phyloP scores from a whole-genome alignment of 306 rosid genomes.

The Bauhinia variegata region DNA sequence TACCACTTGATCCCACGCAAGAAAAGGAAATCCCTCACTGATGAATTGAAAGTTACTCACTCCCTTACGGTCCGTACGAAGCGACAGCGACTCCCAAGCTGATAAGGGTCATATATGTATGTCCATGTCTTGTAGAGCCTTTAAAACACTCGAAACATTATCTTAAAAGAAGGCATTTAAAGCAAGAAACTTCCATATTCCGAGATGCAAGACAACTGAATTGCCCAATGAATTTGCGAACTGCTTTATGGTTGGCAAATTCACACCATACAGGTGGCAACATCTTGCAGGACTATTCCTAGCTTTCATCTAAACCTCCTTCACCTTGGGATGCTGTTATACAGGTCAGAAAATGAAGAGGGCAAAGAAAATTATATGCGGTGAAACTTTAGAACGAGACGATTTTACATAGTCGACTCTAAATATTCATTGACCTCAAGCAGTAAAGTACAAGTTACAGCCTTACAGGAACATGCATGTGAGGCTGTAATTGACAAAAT shows the following conservation, averaged over 20 bases:
- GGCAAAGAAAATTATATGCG: neutral
- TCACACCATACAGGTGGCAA: slow-evolving; percentile 30
- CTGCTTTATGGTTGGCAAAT: slow-evolving; percentile 8
- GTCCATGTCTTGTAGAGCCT: slow-evolving; percentile 31
- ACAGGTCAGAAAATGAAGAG: neutral
- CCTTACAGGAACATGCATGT: no score
- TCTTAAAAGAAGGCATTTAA: slow-evolving; percentile 16
- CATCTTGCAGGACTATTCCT: slow-evolving; percentile 8
- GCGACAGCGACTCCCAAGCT: slow-evolving; percentile 41
- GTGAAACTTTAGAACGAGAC: neutral
- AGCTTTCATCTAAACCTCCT: neutral
- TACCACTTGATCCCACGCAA: slow-evolving; percentile 28
- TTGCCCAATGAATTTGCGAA: neutral
- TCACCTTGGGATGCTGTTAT: neutral
- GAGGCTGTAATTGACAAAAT: no score
- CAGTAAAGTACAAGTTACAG: neutral
- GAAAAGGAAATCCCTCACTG: neutral
- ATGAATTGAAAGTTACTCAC: slow-evolving; percentile 27
- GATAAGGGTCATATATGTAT: slow-evolving; percentile 39
- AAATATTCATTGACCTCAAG: neutral
- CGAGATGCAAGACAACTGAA: slow-evolving; percentile 1
- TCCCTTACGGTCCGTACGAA: slow-evolving; percentile 42
- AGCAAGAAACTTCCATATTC: slow-evolving; percentile 38
- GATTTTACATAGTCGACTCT: no score
- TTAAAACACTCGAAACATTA: slow-evolving; percentile 41